phyloP scores from a whole-genome alignment of 2,329 filamentous ascomycete species.

The Sporothrix variecibatus region DNA sequence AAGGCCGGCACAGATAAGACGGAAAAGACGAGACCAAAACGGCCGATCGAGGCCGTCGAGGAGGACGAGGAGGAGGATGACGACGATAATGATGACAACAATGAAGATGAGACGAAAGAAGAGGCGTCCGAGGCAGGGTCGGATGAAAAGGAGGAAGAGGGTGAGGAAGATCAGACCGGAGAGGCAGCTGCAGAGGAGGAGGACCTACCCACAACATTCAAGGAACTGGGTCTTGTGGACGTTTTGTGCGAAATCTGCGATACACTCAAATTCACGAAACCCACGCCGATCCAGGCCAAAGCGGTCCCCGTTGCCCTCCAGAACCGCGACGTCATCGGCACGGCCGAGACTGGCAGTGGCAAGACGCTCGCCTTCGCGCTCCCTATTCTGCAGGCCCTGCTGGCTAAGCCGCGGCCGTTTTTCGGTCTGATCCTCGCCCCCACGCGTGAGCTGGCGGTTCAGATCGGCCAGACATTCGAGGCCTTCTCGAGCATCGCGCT shows the following conservation, averaged over 20 bases:
- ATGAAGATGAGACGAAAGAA: not conserved
- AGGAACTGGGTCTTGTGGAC: constrained; percentile 78
- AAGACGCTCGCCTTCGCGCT: constrained; percentile 96
- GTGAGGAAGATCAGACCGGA: not conserved
- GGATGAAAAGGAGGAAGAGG: not conserved
- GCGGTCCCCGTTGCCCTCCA: constrained; percentile 79
- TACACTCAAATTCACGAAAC: constrained; percentile 76
- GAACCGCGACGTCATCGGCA: constrained; percentile 83
- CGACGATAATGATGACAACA: not conserved
- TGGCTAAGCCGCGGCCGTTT: constrained; percentile 81
- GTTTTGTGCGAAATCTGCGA: constrained; percentile 86
- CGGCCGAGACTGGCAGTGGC: constrained; percentile 93
- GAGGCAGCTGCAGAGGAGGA: not conserved
- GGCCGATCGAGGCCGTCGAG: constrained; percentile 11
- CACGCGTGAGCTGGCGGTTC: constrained; percentile 88
- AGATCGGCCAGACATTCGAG: constrained; percentile 87
- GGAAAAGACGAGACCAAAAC: not conserved
- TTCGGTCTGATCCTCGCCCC: constrained; percentile 91
- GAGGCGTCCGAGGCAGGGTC: not conserved
- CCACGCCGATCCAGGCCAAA: constrained; percentile 86
- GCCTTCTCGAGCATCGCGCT: constrained; percentile 89
- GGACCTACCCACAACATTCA: constrained; percentile 61
- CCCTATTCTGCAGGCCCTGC: constrained; percentile 85
- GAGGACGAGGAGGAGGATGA: not conserved
- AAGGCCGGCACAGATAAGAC: not conserved